Evolutionary conservation across 345 rosid genomes (phyloP).

Genomic region (Erodium maritimum): DNA sequence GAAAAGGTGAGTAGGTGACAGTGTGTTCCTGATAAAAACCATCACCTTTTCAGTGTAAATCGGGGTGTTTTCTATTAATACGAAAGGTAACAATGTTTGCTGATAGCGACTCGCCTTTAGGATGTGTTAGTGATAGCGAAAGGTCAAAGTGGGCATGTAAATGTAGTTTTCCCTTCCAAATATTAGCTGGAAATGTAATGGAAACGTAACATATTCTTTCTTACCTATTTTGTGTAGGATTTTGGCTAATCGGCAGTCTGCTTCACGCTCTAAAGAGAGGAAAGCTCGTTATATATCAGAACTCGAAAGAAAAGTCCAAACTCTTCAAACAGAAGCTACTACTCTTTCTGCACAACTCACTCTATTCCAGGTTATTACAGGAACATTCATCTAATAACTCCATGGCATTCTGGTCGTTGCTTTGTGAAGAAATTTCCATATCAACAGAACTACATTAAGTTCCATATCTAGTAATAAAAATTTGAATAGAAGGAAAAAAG

Average conservation of each 20-base stretch:
- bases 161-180: too few species aligned
- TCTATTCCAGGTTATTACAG: constrained; percentile 52
- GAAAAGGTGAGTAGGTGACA: too few species aligned
- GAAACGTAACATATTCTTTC: too few species aligned
- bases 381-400: not conserved
- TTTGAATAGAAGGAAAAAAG: not conserved
- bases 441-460: not conserved
- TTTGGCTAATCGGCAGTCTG: constrained; percentile 83
- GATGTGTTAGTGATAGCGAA: too few species aligned
- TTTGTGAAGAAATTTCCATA: not conserved
- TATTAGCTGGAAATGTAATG: too few species aligned
- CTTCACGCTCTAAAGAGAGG: constrained; percentile 88
- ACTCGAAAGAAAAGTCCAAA: constrained; percentile 77
- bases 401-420: not conserved
- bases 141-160: too few species aligned
- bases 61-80: too few species aligned
- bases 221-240: constrained; percentile 32
- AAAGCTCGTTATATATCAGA: constrained; percentile 70
- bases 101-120: too few species aligned
- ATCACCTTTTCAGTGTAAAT: too few species aligned
- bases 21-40: too few species aligned
- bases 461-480: not conserved
- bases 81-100: too few species aligned
- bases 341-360: constrained; percentile 81
- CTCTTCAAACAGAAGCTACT: constrained; percentile 86